These are phyloP conservation scores for Microcos paniculata DNA, from an alignment of 345 rosid species.

Conservation along the genomic window DNA sequence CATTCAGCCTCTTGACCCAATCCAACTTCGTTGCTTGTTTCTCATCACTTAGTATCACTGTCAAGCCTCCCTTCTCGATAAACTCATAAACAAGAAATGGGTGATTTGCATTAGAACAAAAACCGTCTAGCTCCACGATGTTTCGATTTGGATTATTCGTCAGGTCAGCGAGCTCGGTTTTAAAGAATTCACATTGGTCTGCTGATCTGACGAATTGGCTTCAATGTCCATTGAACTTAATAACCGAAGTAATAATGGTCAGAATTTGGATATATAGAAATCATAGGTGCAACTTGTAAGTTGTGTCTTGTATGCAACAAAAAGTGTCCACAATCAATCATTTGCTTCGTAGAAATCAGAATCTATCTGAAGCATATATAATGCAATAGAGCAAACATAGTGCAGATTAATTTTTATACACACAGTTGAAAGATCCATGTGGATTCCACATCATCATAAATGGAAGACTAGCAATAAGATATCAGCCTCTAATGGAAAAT, in stretches of 20 bases:
- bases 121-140: slow-evolving; percentile 28
- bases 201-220: not conserved
- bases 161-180: slow-evolving; percentile 23
- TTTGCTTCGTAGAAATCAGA: no score
- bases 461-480: not conserved
- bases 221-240: no score
- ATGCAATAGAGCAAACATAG: no score
- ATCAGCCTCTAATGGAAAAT: not conserved
- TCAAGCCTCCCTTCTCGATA: no score
- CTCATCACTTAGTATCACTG: no score
- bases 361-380: no score
- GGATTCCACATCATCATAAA: not conserved
- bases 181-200: not conserved
- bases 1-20: slow-evolving; percentile 13
- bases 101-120: slow-evolving; percentile 1
- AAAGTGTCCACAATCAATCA: no score
- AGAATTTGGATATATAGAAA: no score
- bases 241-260: no score
- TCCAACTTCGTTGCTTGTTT: not conserved
- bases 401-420: not conserved
- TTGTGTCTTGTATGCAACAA: no score
- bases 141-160: slow-evolving; percentile 21
- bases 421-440: not conserved
- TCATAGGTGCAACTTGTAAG: no score
- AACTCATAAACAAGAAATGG: slow-evolving; percentile 26